phyloP scores from a whole-genome alignment of 371 early-diverging fungal species.

The Saksenaea vasiformis region DNA sequence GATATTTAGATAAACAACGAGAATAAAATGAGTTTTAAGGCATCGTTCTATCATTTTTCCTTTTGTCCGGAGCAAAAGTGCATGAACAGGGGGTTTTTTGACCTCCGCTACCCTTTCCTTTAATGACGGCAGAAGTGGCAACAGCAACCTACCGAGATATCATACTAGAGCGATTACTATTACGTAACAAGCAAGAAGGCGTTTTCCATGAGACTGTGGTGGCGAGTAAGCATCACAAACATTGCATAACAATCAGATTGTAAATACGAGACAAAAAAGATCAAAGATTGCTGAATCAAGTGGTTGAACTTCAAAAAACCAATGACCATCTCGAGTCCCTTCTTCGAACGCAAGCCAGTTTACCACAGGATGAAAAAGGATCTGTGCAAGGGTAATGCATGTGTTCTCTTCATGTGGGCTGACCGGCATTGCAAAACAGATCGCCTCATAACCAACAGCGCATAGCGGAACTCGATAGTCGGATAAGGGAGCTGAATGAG shows the following conservation, averaged over 20 bases:
- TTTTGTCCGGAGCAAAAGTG: background rate
- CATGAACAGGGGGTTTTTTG: background rate
- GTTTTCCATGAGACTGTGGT: constrained; percentile 29
- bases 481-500: constrained; percentile 75
- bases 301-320: constrained; percentile 25
- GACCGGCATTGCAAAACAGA: constrained; percentile 7
- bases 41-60: background rate
- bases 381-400: constrained; percentile 13
- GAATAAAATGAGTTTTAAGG: background rate
- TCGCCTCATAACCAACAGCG: constrained; percentile 56
- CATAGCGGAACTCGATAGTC: constrained; percentile 74
- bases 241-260: background rate
- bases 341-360: background rate
- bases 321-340: constrained; percentile 15
- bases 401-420: background rate
- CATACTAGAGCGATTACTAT: constrained; percentile 21
- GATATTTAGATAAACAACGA: background rate
- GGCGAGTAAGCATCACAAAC: constrained; percentile 20
- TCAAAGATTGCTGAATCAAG: constrained; percentile 27
- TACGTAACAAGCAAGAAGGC: constrained; percentile 22
- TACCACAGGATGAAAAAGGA: constrained; percentile 3
- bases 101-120: background rate
- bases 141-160: constrained; percentile 19
- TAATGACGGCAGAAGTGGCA: constrained; percentile 2
- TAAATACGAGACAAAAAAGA: constrained; percentile 17